Evolutionary conservation across 2,329 filamentous ascomycete genomes (phyloP).

Genomic region (Alternaria sp.): DNA sequence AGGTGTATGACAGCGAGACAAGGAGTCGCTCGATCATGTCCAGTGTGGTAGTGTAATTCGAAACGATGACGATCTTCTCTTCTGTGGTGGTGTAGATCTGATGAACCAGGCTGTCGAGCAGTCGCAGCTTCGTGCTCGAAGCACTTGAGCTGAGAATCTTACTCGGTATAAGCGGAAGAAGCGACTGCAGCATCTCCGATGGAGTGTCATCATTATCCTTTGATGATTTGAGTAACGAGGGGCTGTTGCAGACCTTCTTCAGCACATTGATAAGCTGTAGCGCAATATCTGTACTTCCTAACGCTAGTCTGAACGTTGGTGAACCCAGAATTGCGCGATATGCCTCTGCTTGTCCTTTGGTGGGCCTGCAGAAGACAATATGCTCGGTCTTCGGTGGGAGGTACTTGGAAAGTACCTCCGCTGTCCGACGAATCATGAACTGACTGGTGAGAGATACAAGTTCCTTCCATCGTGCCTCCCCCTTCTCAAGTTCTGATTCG

Average conservation of each 20-base stretch:
- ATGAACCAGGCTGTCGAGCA: constrained; percentile 71
- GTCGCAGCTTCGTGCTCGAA: constrained; percentile 71
- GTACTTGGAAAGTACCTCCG: constrained; percentile 71
- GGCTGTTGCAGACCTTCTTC: constrained; percentile 79
- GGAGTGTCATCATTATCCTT: constrained; percentile 58
- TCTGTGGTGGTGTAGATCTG: constrained; percentile 66
- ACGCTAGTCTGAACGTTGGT: constrained; percentile 67
- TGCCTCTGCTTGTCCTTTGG: constrained; percentile 66
- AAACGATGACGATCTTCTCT: constrained; percentile 79
- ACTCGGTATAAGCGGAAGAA: constrained; percentile 63
- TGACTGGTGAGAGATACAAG: constrained; percentile 66
- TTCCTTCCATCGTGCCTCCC: constrained; percentile 68
- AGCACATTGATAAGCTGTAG: constrained; percentile 75
- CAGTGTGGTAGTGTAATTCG: constrained; percentile 77
- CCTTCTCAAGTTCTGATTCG: constrained; percentile 68
- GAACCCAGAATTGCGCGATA: constrained; percentile 72
- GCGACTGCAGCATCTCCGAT: constrained; percentile 55
- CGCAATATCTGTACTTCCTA: constrained; percentile 69
- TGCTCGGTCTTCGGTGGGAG: constrained; percentile 73
- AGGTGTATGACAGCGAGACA: constrained; percentile 66
- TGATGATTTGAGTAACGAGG: constrained; percentile 66
- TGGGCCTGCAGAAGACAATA: constrained; percentile 71
- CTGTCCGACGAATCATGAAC: constrained; percentile 72
- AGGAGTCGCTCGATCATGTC: constrained; percentile 71
- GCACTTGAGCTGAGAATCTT: constrained; percentile 65